Conservation (phyloP, 2,329 filamentous ascomycete species). For the Alternaria longipes region DNA sequence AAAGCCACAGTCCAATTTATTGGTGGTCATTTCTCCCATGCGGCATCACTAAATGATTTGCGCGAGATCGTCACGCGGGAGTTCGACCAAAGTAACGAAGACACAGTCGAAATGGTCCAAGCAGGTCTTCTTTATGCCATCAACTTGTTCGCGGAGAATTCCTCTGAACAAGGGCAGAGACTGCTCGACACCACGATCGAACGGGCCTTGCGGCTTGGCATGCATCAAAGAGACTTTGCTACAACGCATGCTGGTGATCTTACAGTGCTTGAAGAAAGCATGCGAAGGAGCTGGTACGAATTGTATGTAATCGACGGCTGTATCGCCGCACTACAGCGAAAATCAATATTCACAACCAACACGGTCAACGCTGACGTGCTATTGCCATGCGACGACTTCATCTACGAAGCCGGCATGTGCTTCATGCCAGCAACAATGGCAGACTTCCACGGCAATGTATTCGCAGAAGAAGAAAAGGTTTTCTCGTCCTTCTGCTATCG, state of each 20-base stretch:
- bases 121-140: slow-evolving; percentile 77
- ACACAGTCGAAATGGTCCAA: slow-evolving; percentile 70
- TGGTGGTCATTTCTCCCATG: slow-evolving; percentile 60
- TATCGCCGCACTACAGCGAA: slow-evolving; percentile 77
- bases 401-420: slow-evolving; percentile 54
- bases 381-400: slow-evolving; percentile 79
- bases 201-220: slow-evolving; percentile 75
- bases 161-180: slow-evolving; percentile 70
- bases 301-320: slow-evolving; percentile 79
- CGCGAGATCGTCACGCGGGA: slow-evolving; percentile 29
- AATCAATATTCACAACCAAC: slow-evolving; percentile 71
- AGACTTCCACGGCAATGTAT: slow-evolving; percentile 76
- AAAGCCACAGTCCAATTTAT: slow-evolving; percentile 62
- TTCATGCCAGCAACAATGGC: slow-evolving; percentile 62
- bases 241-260: slow-evolving; percentile 67
- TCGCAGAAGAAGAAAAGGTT: slow-evolving; percentile 70
- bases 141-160: slow-evolving; percentile 75
- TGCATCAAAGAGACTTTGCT: slow-evolving; percentile 75
- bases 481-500: slow-evolving; percentile 87
- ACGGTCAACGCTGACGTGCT: slow-evolving; percentile 72
- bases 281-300: slow-evolving; percentile 89
- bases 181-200: slow-evolving; percentile 72
- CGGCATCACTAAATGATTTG: slow-evolving; percentile 51
- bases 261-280: slow-evolving; percentile 76
- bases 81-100: slow-evolving; percentile 20